Conservation (phyloP, 1,284 basidiomycete genomes). For the Farysia itapuensis region DNA sequence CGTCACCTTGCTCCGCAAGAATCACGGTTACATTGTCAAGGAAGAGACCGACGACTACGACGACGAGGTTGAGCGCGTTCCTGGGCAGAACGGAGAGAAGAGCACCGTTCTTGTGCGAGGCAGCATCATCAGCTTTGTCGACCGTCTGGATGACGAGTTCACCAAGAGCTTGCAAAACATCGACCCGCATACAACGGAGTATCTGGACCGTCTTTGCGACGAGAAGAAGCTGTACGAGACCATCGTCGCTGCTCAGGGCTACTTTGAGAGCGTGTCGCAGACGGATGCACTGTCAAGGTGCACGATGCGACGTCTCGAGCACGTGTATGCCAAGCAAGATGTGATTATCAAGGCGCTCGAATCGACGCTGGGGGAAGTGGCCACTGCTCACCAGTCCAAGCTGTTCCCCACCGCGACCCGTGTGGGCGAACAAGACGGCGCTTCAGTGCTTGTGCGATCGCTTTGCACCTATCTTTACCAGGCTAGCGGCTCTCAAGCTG, state of each 20-base stretch:
- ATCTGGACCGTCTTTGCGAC: slow-evolving; percentile 81
- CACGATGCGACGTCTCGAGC: slow-evolving; percentile 91
- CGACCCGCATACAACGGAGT: slow-evolving; percentile 97
- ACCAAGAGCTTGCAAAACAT: slow-evolving; percentile 97
- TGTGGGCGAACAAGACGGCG: slow-evolving; percentile 56
- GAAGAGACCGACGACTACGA: slow-evolving; percentile 91
- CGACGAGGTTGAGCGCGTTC: slow-evolving; percentile 81
- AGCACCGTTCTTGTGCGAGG: slow-evolving; percentile 52
- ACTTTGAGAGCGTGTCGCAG: slow-evolving; percentile 66
- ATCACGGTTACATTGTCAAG: slow-evolving; percentile 74
- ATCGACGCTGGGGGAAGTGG: slow-evolving; percentile 60
- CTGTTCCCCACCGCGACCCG: slow-evolving; percentile 46
- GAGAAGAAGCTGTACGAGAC: slow-evolving; percentile 92
- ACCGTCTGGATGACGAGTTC: slow-evolving; percentile 97
- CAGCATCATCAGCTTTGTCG: slow-evolving; percentile 69
- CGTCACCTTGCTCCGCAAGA: slow-evolving; percentile 73
- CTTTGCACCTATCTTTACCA: slow-evolving; percentile 93
- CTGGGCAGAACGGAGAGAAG: slow-evolving; percentile 63
- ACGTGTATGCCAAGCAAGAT: slow-evolving; percentile 95
- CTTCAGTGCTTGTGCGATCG: slow-evolving; percentile 76
- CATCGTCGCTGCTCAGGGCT: slow-evolving; percentile 85
- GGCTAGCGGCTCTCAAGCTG: slow-evolving; percentile 72
- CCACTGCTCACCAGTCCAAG: slow-evolving; percentile 55
- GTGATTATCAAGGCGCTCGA: slow-evolving; percentile 90
- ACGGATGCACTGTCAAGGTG: slow-evolving; percentile 66